These are phyloP conservation scores for Glycine latifolia DNA, from an alignment of 306 rosid species.

Conservation along the genomic window DNA sequence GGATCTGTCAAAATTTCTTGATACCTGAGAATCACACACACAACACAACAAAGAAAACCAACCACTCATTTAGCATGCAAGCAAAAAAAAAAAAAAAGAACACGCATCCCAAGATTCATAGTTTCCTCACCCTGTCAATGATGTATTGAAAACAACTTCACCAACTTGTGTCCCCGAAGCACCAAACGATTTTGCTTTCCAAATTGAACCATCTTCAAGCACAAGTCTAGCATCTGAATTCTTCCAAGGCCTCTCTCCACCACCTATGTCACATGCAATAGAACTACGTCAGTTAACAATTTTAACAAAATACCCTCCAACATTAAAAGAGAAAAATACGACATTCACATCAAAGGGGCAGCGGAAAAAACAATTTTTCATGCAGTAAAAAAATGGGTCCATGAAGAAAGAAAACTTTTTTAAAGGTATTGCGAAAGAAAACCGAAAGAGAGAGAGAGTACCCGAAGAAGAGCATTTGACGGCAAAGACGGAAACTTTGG, in stretches of 20 bases:
- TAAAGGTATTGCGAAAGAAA: background rate
- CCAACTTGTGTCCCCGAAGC: conserved; percentile 98
- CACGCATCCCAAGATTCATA: background rate
- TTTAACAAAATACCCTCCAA: conserved; percentile 3
- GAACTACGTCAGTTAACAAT: conserved; percentile 23
- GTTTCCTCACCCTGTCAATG: conserved; percentile 80
- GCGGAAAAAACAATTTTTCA: background rate
- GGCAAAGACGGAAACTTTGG: conserved; percentile 42
- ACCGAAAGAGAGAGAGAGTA: background rate
- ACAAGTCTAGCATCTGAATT: conserved; percentile 87
- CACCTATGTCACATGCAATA: conserved; percentile 51
- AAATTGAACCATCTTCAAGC: conserved; percentile 94
- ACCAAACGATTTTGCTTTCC: conserved; percentile 95
- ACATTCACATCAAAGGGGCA: conserved; percentile 11
- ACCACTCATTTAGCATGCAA: conserved; percentile 6
- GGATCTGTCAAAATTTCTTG: conserved; percentile 98
- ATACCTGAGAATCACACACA: conserved; percentile 61
- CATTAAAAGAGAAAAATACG: background rate
- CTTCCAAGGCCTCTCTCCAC: conserved; percentile 88
- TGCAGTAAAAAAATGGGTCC: background rate
- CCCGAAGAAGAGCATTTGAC: conserved; percentile 61
- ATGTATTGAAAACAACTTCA: conserved; percentile 95
- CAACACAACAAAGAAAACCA: conserved; percentile 28
- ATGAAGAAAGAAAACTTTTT: background rate
- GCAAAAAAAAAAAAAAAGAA: background rate